These are phyloP conservation scores for Citrus maxima DNA, from an alignment of 345 rosid species.

Conservation along the genomic window DNA sequence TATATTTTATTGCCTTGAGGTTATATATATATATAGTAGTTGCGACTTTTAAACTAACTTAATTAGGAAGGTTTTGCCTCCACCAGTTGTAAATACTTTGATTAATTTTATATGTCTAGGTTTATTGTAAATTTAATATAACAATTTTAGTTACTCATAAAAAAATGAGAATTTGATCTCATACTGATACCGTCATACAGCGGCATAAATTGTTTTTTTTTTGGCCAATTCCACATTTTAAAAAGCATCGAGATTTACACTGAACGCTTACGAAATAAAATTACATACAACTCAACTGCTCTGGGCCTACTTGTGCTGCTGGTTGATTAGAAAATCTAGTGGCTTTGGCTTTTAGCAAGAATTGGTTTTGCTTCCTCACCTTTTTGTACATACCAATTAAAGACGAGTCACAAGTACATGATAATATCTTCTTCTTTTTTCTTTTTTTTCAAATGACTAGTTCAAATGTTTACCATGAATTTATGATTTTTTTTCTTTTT, in stretches of 20 bases:
- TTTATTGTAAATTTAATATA: too few species aligned
- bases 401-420: conserved; percentile 3
- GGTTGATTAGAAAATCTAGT: background rate
- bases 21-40: too few species aligned
- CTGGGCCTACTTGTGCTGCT: background rate
- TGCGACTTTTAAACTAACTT: too few species aligned
- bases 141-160: too few species aligned
- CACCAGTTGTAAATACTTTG: background rate
- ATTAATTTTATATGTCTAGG: background rate
- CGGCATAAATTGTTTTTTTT: too few species aligned
- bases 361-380: background rate
- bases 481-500: too few species aligned
- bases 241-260: too few species aligned
- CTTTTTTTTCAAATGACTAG: background rate
- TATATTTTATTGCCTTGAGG: background rate
- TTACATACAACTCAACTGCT: too few species aligned
- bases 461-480: background rate
- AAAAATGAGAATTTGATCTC: too few species aligned
- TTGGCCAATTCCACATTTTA: too few species aligned
- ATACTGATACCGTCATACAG: too few species aligned
- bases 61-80: background rate
- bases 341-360: background rate
- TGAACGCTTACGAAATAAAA: too few species aligned
- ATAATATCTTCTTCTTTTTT: background rate
- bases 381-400: background rate